Base-by-base conservation (phyloP, 2,329 filamentous ascomycete species). In the Leptographium galeiforme region DNA sequence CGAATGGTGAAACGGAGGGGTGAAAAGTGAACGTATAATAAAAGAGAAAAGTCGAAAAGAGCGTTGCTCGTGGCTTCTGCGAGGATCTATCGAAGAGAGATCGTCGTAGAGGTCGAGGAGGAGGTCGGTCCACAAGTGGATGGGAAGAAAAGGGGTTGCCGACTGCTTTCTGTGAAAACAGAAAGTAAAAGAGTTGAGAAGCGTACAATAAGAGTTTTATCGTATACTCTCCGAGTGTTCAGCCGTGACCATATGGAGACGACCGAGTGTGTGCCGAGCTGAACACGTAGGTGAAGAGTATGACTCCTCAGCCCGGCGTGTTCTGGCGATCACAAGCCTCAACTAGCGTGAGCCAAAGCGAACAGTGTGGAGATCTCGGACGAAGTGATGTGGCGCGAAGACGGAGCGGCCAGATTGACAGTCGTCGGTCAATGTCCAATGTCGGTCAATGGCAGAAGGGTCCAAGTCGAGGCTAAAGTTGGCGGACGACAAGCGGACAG, bases 271-370 rank as follows among this genome's bases (percentile, higher is more conserved):
- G 62, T 70, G 64, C 61, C 63, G 62, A 61, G 61, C 45, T 40
- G 67, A 69, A 68, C 63, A 70, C 67, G 67, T 63, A 64, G 66
- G 68, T 71, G 74, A 68, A 71, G 70, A 25, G 33, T 54, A 67
- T 73, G 67, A 74, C 72, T 75, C 72, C 69, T 70, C 66, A 57
- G 59, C 64, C 64, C 61, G 56, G 64, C 64, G 63, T 63, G 64
- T 65, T 65, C 64, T 56, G 50, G 45, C 58, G 57, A 57, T 40
- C 50, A 51, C 49, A 44, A 53, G 51, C 53, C 52, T 52, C 43
- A 39, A 32, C 40, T 51, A 51, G 49, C 49, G 49, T 36, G 34
- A 33, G 40, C 39, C 25, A 44, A 38, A 30, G n/a, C 39, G 19
- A 36, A 32, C 30, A n/a, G 8, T 25, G 46, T 50, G 41, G 47